These are phyloP conservation scores for Hansenula sp. DNA, from an alignment of 1,139 yeast species.

Conservation along the genomic window DNA sequence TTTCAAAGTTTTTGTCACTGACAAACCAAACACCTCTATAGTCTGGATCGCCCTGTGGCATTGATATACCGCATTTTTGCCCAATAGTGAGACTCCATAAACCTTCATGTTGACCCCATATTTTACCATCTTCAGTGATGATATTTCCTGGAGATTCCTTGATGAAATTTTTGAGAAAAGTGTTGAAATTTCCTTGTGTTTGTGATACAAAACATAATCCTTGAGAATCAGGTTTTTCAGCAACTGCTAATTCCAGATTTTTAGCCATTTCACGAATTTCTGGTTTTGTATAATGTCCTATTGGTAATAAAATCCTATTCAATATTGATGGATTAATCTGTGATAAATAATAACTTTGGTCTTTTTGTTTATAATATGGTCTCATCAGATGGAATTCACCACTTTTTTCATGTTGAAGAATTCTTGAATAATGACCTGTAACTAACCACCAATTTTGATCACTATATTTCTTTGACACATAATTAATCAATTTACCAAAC, in stretches of 20 bases:
- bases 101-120: conserved; percentile 82
- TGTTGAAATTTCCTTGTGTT: conserved; percentile 62
- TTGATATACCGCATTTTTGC: conserved; percentile 68
- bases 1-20: conserved; percentile 55
- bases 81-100: conserved; percentile 95
- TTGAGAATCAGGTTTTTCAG: conserved; percentile 84
- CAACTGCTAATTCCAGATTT: conserved; percentile 48
- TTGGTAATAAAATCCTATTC: conserved; percentile 61
- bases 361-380: conserved; percentile 61
- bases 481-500: conserved; percentile 70
- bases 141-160: conserved; percentile 72
- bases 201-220: conserved; percentile 86
- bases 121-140: conserved; percentile 50
- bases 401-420: conserved; percentile 32
- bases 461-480: conserved; percentile 36
- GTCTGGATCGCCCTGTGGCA: conserved; percentile 83
- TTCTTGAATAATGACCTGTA: conserved; percentile 87
- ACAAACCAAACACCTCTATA: conserved; percentile 86
- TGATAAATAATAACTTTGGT: conserved; percentile 87
- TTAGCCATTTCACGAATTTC: conserved; percentile 66
- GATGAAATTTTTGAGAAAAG: conserved; percentile 73
- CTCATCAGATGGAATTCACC: conserved; percentile 48
- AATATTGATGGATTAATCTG: conserved; percentile 50
- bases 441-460: conserved; percentile 71
- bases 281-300: conserved; percentile 74